Base-by-base conservation (phyloP, 495 filamentous ascomycete species). In the Astrothelium subdiscretum region DNA sequence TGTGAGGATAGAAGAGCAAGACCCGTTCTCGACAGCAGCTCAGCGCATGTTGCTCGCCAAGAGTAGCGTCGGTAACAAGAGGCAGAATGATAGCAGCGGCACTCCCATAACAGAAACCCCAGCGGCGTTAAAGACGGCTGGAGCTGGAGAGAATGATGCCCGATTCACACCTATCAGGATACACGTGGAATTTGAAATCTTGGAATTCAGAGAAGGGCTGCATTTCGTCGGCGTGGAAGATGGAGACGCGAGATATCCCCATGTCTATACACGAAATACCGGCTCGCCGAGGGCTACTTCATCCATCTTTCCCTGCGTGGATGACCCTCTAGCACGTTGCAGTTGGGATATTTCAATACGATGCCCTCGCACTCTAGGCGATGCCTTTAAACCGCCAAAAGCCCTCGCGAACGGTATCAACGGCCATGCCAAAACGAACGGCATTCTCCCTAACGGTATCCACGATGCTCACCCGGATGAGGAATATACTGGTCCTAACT, bases 281-380 rank as follows among this genome's bases (percentile, higher is more conserved):
- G 48, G 48, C 8, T 54, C 48, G 4, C 24, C 48, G 29, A 54
- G 48, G 15, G 48, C 20, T 20, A 87, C 90, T 4, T 92, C 84
- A 60, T 87, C 86, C 67, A 81, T 97, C 12, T 97, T 97, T 67
- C 94, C 94, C 11, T 97, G 92, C 66, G 78, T 97, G 27, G 95
- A 97, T 70, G 88, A 95, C 69, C 79, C 85, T 3, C 80, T 81
- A 29, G 83, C 88, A 32, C 82, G 90, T 60, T 92, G 86, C 70
- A 84, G 83, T 1, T 99, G 92, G 91, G 91, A 91, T 60, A 75
- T 99, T 27, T 87, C 86, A 1, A 86, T 98, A 63, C 91, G 85
- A 44, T 91, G 85, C 66, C 88, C 92, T 13, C 84, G 85, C 63
- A 94, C 90, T 0, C 74, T 98, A 6, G 90, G 90, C 12, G 91